A percentile compares a stretch with the other conserved stretches of the same genome.
Conservation (phyloP, 2,329 filamentous ascomycete species). For the Ophiostoma populinum region DNA sequence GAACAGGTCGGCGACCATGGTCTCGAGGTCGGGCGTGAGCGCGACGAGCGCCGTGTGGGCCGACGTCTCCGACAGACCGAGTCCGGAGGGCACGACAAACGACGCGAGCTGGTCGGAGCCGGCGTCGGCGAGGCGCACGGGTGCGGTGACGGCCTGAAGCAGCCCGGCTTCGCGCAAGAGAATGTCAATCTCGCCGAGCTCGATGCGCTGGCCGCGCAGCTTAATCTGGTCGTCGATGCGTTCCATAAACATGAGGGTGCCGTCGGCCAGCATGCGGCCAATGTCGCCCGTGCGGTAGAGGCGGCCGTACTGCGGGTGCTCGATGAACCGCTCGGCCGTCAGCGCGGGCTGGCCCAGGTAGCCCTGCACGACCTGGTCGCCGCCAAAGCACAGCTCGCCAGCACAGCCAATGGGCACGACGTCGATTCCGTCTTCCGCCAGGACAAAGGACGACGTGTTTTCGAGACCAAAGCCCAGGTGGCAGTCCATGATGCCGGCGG, state of each 20-base stretch:
- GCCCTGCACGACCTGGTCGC: conserved; percentile 60
- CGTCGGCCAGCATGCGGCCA: conserved; percentile 61
- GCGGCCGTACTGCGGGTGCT: conserved; percentile 50
- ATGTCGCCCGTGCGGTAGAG: conserved; percentile 73
- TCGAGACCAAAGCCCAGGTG: conserved; percentile 60
- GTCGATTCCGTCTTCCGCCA: conserved; percentile 27
- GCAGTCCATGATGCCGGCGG: conserved; percentile 39
- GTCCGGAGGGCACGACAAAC: conserved; percentile 43
- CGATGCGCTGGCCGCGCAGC: conserved; percentile 62
- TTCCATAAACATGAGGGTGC: conserved; percentile 55
- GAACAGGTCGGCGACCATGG: conserved; percentile 29
- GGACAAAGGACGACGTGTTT: conserved; percentile 61
- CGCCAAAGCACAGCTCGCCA: conserved; percentile 77
- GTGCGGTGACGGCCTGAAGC: conserved; percentile 45
- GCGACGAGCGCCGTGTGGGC: too few species aligned
- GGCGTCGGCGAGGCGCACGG: conserved; percentile 26
- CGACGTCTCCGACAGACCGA: not conserved
- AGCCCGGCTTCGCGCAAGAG: conserved; percentile 35
- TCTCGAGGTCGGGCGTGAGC: too few species aligned
- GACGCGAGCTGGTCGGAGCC: conserved; percentile 39
- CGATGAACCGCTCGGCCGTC: conserved; percentile 48
- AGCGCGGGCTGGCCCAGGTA: conserved; percentile 51
- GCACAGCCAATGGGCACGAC: conserved; percentile 51
- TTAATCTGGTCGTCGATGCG: conserved; percentile 69
- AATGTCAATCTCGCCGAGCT: conserved; percentile 58